These are phyloP conservation scores for Saccharomycopsis crataegensis DNA, from an alignment of 1,139 yeast genomes.

Conservation along the genomic window DNA sequence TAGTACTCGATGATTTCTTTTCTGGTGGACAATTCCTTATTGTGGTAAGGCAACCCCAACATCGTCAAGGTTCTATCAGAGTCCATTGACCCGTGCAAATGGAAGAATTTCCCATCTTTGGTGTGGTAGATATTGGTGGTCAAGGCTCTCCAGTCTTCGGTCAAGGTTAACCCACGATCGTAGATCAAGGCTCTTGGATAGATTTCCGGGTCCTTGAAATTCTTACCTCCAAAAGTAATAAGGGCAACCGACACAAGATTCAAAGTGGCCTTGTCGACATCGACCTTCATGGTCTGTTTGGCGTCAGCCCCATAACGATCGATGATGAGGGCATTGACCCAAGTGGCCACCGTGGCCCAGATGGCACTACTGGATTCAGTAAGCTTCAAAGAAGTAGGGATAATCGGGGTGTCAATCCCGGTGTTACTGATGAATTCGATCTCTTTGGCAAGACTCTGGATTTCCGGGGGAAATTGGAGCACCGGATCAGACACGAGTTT, in stretches of 20 bases:
- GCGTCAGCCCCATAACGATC: slow-evolving; percentile 24
- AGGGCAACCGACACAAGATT: slow-evolving; percentile 27
- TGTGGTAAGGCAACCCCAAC: slow-evolving; percentile 30
- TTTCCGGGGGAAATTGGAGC: slow-evolving; percentile 1
- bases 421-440: slow-evolving; percentile 1
- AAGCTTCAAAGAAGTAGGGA: slow-evolving; percentile 30
- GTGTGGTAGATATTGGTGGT: slow-evolving; percentile 31
- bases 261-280: slow-evolving; percentile 11
- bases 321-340: slow-evolving; percentile 26
- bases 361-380: slow-evolving; percentile 30
- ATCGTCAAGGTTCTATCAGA: slow-evolving; percentile 30
- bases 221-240: slow-evolving; percentile 29
- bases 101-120: slow-evolving; percentile 29
- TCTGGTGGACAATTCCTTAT: slow-evolving; percentile 25
- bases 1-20: slow-evolving; percentile 25
- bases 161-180: slow-evolving; percentile 29
- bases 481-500: neutral
- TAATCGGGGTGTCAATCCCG: slow-evolving; percentile 13
- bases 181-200: slow-evolving; percentile 25
- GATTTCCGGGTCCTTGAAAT: slow-evolving; percentile 26
- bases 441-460: neutral
- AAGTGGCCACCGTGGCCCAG: slow-evolving; percentile 28
- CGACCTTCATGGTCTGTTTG: slow-evolving; percentile 15
- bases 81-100: slow-evolving; percentile 32
- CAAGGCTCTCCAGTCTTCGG: slow-evolving; percentile 29